Percentiles rank a stretch among this genome's conserved stretches.
Conservation (phyloP, 176 grass and related monocot species). For the Oryza meridionalis region DNA sequence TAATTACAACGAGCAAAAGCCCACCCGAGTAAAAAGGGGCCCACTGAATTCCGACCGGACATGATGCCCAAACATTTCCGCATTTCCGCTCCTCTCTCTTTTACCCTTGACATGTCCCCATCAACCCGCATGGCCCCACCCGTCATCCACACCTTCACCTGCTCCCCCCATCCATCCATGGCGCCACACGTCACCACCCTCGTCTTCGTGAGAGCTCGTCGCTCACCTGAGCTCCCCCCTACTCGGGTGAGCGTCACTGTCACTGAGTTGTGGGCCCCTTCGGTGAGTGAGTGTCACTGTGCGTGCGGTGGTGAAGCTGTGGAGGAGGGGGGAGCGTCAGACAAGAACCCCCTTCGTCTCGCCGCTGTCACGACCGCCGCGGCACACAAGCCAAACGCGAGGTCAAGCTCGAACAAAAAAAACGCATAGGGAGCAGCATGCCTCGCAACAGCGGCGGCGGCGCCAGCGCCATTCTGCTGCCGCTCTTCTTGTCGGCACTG, state of each 20-base stretch:
- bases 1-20: conserved; percentile 2
- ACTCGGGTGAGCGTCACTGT: background rate
- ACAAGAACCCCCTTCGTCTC: conserved; percentile 24
- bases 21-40: background rate
- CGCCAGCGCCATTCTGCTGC: conserved; percentile 9
- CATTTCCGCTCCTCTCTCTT: background rate
- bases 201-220: too few species aligned
- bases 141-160: background rate
- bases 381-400: conserved; percentile 22
- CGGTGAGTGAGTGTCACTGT: background rate
- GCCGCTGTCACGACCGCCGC: conserved; percentile 2
- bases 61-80: conserved; percentile 15
- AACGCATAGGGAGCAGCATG: conserved; percentile 25
- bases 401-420: background rate
- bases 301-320: conserved; percentile 3
- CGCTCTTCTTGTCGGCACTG: conserved; percentile 27
- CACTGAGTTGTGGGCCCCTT: background rate
- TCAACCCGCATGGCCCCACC: background rate
- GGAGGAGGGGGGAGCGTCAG: background rate
- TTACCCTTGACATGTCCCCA: background rate
- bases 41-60: background rate
- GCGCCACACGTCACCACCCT: background rate
- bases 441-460: conserved; percentile 15
- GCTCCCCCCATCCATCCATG: background rate
- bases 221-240: too few species aligned